A percentile compares a stretch with the other conserved stretches of the same genome.
phyloP scores from a whole-genome alignment of 805 yeast species.

The Candida corydali region DNA sequence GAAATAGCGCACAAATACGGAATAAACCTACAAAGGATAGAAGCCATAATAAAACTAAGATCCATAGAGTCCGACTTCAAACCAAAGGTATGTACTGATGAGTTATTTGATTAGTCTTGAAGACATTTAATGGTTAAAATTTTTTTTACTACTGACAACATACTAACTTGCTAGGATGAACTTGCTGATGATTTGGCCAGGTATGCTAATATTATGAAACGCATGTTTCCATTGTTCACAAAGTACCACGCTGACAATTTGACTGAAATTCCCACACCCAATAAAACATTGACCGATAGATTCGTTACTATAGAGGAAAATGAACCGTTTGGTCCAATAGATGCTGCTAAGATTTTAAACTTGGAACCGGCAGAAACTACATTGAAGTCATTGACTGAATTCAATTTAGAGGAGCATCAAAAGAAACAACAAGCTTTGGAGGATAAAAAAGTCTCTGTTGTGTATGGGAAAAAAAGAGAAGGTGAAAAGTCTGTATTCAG shows the following conservation, averaged over 20 bases:
- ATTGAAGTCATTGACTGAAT: conserved; percentile 60
- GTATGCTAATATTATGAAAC: conserved; percentile 61
- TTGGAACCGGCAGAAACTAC: conserved; percentile 86
- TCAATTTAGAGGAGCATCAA: conserved; percentile 16
- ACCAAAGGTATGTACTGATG: conserved; percentile 60
- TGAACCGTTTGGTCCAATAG: conserved; percentile 93
- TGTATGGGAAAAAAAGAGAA: conserved; percentile 53
- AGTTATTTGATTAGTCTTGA: conserved; percentile 76
- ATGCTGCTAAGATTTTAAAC: conserved; percentile 81
- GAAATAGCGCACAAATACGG: conserved; percentile 77
- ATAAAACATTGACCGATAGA: conserved; percentile 73
- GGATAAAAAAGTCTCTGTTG: conserved; percentile 25
- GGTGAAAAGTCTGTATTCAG: conserved; percentile 72
- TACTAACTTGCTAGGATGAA: conserved; percentile 44
- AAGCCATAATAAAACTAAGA: conserved; percentile 74
- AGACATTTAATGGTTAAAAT: conserved; percentile 62
- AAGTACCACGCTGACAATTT: conserved; percentile 58
- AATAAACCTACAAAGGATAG: conserved; percentile 78
- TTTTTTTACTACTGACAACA: conserved; percentile 12
- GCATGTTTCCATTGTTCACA: conserved; percentile 73
- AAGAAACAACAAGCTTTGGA: conserved; percentile 12
- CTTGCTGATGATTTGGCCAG: conserved; percentile 53
- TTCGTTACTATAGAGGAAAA: conserved; percentile 89
- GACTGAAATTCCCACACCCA: conserved; percentile 92
- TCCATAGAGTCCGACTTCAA: conserved; percentile 62